Conservation (phyloP, 2,329 filamentous ascomycete genomes). For the Cordyceps cicadae region DNA sequence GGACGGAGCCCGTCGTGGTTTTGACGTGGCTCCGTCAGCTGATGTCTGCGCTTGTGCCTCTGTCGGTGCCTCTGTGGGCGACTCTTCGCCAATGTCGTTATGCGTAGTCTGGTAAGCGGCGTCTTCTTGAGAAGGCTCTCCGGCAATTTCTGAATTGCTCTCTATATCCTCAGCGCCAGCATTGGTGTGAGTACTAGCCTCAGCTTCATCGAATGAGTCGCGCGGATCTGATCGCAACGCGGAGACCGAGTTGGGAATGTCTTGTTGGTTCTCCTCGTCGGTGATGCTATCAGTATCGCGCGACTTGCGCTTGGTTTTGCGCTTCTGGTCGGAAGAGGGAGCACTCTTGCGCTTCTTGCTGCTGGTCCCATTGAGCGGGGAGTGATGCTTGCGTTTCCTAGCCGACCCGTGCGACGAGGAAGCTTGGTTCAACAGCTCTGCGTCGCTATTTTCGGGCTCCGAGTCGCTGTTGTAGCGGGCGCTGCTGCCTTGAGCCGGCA, state of each 20-base stretch:
- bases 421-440: too few species aligned
- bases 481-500: too few species aligned
- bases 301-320: constrained; percentile 25
- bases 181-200: neutral
- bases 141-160: constrained; percentile 23
- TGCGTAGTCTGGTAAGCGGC: constrained; percentile 19
- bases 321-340: constrained; percentile 23
- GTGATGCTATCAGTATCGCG: constrained; percentile 16
- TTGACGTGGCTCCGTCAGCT: constrained; percentile 6
- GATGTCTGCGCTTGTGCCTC: neutral
- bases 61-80: constrained; percentile 7
- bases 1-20: constrained; percentile 23
- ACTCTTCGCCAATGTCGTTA: constrained; percentile 13
- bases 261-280: constrained; percentile 15
- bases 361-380: too few species aligned
- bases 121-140: constrained; percentile 28
- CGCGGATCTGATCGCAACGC: constrained; percentile 19
- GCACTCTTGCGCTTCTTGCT: constrained; percentile 28
- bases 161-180: constrained; percentile 12
- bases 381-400: too few species aligned
- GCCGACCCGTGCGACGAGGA: too few species aligned
- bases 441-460: too few species aligned
- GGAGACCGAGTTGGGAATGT: constrained; percentile 22
- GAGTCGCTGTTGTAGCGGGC: too few species aligned
- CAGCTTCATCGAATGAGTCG: constrained; percentile 18